Evolutionary conservation across 495 filamentous ascomycete species (phyloP).

Genomic region (Pyrenula massariospora): DNA sequence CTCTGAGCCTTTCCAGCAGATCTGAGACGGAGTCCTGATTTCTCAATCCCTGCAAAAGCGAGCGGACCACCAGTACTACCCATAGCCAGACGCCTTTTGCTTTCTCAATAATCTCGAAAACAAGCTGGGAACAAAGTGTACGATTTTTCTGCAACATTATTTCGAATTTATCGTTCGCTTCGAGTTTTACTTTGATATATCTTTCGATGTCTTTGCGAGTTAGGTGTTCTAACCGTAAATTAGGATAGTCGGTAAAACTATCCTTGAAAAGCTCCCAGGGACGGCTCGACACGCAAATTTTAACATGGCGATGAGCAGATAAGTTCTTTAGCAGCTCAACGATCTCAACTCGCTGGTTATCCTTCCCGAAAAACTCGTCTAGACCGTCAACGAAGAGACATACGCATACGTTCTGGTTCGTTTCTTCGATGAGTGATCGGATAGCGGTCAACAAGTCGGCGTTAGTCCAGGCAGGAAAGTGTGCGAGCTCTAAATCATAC

Average conservation of each 20-base stretch:
- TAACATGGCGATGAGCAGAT: constrained; percentile 16
- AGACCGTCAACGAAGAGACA: constrained; percentile 38
- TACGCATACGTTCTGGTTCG: constrained; percentile 4
- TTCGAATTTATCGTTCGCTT: not conserved
- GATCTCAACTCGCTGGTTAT: constrained; percentile 11
- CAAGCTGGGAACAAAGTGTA: not conserved
- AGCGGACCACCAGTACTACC: constrained; percentile 19
- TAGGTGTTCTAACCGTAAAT: constrained; percentile 17
- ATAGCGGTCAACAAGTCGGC: constrained; percentile 9
- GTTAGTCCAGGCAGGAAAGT: too few species aligned
- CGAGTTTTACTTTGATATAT: constrained; percentile 14
- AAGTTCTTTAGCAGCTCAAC: too few species aligned
- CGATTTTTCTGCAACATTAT: not conserved
- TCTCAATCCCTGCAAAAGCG: constrained; percentile 15
- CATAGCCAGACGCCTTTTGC: constrained; percentile 28
- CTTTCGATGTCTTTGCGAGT: constrained; percentile 16
- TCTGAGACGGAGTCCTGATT: constrained; percentile 14
- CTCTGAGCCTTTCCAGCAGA: constrained; percentile 10
- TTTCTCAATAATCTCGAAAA: constrained; percentile 10
- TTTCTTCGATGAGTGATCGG: constrained; percentile 7
- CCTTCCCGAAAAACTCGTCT: constrained; percentile 22
- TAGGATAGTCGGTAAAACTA: constrained; percentile 12
- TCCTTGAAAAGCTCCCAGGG: constrained; percentile 33
- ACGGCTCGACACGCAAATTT: constrained; percentile 37
- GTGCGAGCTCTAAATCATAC: too few species aligned